A percentile compares a stretch with the other conserved stretches of the same genome.
These are phyloP conservation scores for Polysphondylium violaceum DNA, from an alignment of 78 protist genomes.

Conservation along the genomic window DNA sequence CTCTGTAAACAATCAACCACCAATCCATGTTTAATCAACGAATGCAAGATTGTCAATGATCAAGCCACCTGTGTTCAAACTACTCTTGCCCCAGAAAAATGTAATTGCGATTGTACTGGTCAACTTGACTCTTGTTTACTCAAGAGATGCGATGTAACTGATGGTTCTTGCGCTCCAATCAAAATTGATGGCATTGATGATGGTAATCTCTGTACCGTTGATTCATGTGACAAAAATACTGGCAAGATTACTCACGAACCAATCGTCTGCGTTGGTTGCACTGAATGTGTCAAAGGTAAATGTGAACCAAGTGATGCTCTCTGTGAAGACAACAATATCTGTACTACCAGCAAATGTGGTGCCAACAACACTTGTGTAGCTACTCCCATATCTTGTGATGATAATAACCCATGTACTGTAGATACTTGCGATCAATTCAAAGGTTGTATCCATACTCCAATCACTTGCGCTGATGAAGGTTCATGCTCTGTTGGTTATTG, in stretches of 20 bases:
- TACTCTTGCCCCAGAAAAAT: neutral
- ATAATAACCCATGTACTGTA: neutral
- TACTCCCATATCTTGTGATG: neutral
- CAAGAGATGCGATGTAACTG: neutral
- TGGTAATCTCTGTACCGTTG: slow-evolving; percentile 26
- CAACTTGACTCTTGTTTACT: neutral
- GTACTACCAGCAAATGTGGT: slow-evolving; percentile 18
- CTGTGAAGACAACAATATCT: slow-evolving; percentile 9
- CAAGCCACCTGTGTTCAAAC: no score
- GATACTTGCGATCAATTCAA: neutral
- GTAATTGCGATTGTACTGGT: neutral
- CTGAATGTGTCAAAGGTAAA: neutral
- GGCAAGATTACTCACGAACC: neutral
- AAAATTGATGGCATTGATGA: neutral
- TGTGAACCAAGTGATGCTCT: neutral
- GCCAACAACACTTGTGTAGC: neutral
- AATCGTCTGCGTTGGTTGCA: neutral
- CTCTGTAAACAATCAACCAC: neutral
- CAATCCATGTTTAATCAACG: neutral
- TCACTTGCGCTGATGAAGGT: slow-evolving; percentile 3
- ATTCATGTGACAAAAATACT: neutral
- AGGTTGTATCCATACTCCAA: slow-evolving; percentile 25
- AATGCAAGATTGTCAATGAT: no score
- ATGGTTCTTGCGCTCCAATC: slow-evolving; percentile 14
- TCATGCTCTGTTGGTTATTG: slow-evolving; percentile 21